Conservation (phyloP, 148 eudicot genomes). For the Amaranthus hypochondriacus region DNA sequence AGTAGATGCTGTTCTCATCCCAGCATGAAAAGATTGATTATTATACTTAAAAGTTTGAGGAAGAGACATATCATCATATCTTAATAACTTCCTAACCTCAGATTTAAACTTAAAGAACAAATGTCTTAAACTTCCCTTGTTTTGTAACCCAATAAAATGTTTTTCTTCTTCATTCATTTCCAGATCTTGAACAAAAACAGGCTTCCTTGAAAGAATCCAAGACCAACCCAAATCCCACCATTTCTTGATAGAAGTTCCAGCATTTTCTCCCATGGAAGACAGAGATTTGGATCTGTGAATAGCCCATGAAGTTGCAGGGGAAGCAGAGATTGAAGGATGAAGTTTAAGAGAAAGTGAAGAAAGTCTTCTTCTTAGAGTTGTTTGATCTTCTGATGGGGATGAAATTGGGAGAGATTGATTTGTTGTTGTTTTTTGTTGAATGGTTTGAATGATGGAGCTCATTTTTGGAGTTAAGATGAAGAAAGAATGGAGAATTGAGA, state of each 20-base stretch:
- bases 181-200: slow-evolving; percentile 60
- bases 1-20: slow-evolving; percentile 14
- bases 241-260: slow-evolving; percentile 42
- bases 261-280: slow-evolving; percentile 45
- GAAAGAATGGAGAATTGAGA: too few species aligned
- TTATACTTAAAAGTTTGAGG: slow-evolving; percentile 61
- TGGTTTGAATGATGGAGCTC: too few species aligned
- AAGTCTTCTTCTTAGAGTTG: slow-evolving; percentile 43
- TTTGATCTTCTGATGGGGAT: slow-evolving; percentile 3
- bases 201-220: slow-evolving; percentile 70
- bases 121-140: slow-evolving; percentile 60
- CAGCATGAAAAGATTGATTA: background rate
- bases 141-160: slow-evolving; percentile 43
- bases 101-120: slow-evolving; percentile 53
- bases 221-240: slow-evolving; percentile 78
- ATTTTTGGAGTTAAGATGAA: too few species aligned
- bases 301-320: slow-evolving; percentile 34
- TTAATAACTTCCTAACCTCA: slow-evolving; percentile 40
- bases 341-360: slow-evolving; percentile 53
- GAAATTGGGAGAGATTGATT: slow-evolving; percentile 38
- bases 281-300: slow-evolving; percentile 51
- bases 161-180: slow-evolving; percentile 86
- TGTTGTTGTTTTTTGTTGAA: background rate
- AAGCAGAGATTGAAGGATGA: slow-evolving; percentile 29
- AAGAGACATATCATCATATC: slow-evolving; percentile 44